Evolutionary conservation across 2,329 filamentous ascomycete species (phyloP).

Genomic region (Arthrobotrys conoides): DNA sequence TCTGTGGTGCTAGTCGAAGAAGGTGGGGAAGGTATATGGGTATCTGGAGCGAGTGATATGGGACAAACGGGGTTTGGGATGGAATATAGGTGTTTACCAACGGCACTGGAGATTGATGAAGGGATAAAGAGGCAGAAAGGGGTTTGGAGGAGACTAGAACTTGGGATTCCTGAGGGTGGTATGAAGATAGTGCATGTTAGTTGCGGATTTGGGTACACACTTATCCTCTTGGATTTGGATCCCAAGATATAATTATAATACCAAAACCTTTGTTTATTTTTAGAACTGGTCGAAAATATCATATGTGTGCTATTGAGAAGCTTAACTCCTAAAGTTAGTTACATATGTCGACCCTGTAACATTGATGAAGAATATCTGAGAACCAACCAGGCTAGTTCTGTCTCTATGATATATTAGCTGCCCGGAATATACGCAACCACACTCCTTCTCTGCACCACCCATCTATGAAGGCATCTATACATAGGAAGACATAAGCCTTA

Average conservation of each 20-base stretch:
- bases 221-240: constrained; percentile 17
- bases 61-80: constrained; percentile 44
- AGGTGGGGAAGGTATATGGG: constrained; percentile 19
- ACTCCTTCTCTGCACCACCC: no score
- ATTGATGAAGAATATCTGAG: no score
- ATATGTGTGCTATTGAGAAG: no score
- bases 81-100: constrained; percentile 37
- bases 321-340: no score
- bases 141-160: constrained; percentile 19
- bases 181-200: constrained; percentile 8
- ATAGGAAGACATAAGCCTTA: no score
- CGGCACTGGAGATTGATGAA: constrained; percentile 32
- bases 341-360: neutral
- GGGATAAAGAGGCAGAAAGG: neutral
- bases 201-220: constrained; percentile 43
- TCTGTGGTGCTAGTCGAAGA: constrained; percentile 34
- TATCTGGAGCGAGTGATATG: constrained; percentile 48
- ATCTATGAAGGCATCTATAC: no score
- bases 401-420: no score
- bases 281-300: neutral
- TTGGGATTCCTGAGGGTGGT: neutral
- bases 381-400: no score
- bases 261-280: no score
- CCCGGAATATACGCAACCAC: no score
- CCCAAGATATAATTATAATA: neutral